Evolutionary conservation across 2,329 filamentous ascomycete genomes (phyloP).

Genomic region (Epichloe hybrida): DNA sequence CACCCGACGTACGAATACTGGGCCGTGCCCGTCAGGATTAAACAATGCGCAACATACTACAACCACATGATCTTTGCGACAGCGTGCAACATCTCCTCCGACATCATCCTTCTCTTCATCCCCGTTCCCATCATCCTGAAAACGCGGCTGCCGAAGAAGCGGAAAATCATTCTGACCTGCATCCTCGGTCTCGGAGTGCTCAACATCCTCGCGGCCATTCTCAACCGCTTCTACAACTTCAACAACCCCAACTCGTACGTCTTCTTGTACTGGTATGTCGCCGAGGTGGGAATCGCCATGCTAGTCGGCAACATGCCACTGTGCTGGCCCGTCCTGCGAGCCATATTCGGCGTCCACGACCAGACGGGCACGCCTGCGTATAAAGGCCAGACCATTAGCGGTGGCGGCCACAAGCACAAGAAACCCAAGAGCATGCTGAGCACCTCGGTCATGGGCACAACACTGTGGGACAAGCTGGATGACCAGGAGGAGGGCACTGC

Average conservation of each 20-base stretch:
- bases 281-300: slow-evolving; percentile 44
- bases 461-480: slow-evolving; percentile 18
- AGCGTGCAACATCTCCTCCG: slow-evolving; percentile 33
- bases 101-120: slow-evolving; percentile 30
- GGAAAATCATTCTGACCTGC: slow-evolving; percentile 38
- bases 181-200: slow-evolving; percentile 45
- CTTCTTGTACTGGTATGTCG: slow-evolving; percentile 48
- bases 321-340: slow-evolving; percentile 42
- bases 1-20: slow-evolving; percentile 38
- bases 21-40: slow-evolving; percentile 29
- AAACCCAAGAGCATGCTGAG: slow-evolving; percentile 7
- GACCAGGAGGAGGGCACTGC: slow-evolving; percentile 10
- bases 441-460: slow-evolving; percentile 10
- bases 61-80: slow-evolving; percentile 33
- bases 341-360: slow-evolving; percentile 17
- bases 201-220: slow-evolving; percentile 39
- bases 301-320: slow-evolving; percentile 48
- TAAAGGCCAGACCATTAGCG: slow-evolving; percentile 9
- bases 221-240: slow-evolving; percentile 51
- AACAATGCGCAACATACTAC: slow-evolving; percentile 31
- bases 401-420: slow-evolving; percentile 5
- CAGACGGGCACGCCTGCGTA: slow-evolving; percentile 13
- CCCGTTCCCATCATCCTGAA: slow-evolving; percentile 30
- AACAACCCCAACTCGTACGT: slow-evolving; percentile 38
- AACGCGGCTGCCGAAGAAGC: slow-evolving; percentile 22